Evolutionary conservation across 495 filamentous ascomycete genomes (phyloP), one percentile per base, ranked within the genome.

Genomic region (Penicillium manginii): DNA sequence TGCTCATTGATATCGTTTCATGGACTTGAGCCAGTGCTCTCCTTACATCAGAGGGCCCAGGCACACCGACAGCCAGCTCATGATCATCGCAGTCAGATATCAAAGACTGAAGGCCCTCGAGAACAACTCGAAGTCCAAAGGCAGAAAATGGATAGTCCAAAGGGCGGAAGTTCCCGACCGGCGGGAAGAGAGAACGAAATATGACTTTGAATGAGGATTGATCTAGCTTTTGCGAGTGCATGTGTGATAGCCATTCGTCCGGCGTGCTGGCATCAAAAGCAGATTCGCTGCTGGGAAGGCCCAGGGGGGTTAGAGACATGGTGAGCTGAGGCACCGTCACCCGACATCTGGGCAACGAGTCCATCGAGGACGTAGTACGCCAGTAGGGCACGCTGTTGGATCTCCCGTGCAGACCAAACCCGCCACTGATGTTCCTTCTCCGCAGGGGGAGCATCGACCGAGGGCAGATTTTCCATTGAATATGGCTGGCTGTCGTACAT

Each of bases 291-390:
- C 72, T 73, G 2, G 79, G 78, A 1, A 80, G 68, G 17, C 46
- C 62, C 2, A 81, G 65, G 0, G 0, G 72, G 67, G 32, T 81
- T 82, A 33, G 73, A 70, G 17, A 77, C 69, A 64, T 82, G 79
- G 0, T 71, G 73, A 29, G 69, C 75, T 0, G 76, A 80, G 23
- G 74, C 65, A 12, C 68, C 65, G 45, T 78, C 73, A 5, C 78
- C 78, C 12, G 79, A 78, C 68, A 79, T 74, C 45, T 77, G 77
- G 4, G 77, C 74, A 19, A 81, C 73, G 0, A 80, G 68, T 3
- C 79, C 79, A 63, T 82, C 79, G 3, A 81, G 54, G 2, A 81
- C 65, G 60, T 81, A 77, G 55, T 81, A 78, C 7, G 75, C 79
- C 9, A 82, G 61, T 12, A 82, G 52, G 3, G 77, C 75, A 12